Evolutionary conservation across 805 yeast genomes (phyloP).

Genomic region (Kluyveromyces lactis): DNA sequence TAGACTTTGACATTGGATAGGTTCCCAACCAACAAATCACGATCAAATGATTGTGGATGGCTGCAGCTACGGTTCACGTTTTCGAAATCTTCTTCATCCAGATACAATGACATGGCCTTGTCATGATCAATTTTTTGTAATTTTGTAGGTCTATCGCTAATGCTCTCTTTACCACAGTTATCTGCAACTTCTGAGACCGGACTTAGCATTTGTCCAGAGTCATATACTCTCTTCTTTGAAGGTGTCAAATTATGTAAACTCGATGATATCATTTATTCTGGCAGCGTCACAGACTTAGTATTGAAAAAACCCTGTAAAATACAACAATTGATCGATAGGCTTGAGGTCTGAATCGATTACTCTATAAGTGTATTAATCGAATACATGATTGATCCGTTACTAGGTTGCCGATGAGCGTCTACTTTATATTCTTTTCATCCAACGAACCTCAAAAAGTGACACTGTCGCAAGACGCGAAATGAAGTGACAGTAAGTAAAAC

Average conservation of each 20-base stretch:
- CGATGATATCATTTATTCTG: neutral
- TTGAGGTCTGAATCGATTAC: too few relatives aligned
- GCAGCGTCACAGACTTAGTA: too few relatives aligned
- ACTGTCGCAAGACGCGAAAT: neutral
- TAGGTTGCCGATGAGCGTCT: neutral
- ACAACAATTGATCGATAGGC: too few relatives aligned
- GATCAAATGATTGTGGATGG: neutral
- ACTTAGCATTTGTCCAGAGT: neutral
- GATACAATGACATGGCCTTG: neutral
- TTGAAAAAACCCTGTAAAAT: too few relatives aligned
- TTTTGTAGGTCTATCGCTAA: neutral
- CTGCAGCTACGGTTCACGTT: neutral
- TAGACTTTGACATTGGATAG: slow-evolving; percentile 4
- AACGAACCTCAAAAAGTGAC: neutral
- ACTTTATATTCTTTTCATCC: neutral
- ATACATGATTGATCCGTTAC: too few relatives aligned
- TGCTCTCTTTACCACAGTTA: neutral
- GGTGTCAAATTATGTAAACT: neutral
- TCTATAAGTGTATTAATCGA: too few relatives aligned
- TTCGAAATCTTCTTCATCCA: neutral
- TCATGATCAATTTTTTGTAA: neutral
- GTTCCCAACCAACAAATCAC: neutral
- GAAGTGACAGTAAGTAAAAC: too few relatives aligned
- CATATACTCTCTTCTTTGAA: neutral
- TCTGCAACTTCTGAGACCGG: neutral